Evolutionary conservation across 2,329 filamentous ascomycete genomes (phyloP).

Genomic region (Scedosporium boydii): DNA sequence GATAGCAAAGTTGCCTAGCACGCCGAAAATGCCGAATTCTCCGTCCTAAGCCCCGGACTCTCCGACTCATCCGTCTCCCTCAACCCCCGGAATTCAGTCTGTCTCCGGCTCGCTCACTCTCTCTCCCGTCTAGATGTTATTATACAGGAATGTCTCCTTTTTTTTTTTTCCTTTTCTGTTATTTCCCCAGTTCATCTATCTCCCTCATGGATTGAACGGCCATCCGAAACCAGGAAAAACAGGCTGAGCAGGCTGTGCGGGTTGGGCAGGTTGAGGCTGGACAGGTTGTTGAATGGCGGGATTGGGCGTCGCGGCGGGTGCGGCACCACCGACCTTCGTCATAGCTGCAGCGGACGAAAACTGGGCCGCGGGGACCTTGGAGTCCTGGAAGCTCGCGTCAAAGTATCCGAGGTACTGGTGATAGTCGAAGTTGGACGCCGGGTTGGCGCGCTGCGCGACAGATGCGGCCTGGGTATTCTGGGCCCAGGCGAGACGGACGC

Average conservation of each 20-base stretch:
- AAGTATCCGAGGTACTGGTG: constrained; percentile 5
- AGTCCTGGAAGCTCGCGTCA: background rate
- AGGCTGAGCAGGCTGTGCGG: background rate
- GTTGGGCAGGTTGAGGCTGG: background rate
- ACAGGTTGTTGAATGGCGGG: background rate
- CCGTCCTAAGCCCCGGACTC: background rate
- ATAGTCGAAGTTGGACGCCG: constrained; percentile 4
- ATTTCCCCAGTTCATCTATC: background rate
- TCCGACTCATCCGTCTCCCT: background rate
- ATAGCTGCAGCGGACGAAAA: constrained; percentile 1
- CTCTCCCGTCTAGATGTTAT: background rate
- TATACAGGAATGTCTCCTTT: background rate
- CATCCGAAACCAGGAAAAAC: background rate
- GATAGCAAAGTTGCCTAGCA: background rate
- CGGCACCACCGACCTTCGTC: background rate
- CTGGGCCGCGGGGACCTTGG: constrained; percentile 3
- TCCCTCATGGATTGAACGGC: background rate
- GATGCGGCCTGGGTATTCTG: constrained; percentile 3
- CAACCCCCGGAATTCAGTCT: background rate
- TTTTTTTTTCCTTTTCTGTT: background rate
- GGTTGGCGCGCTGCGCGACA: constrained; percentile 4
- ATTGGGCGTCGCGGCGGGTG: background rate
- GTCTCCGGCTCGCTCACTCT: background rate
- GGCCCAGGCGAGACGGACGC: constrained; percentile 6
- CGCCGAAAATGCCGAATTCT: background rate